These are phyloP conservation scores for Penicillium sp. DNA, from an alignment of 2,329 filamentous ascomycete species.

Conservation along the genomic window DNA sequence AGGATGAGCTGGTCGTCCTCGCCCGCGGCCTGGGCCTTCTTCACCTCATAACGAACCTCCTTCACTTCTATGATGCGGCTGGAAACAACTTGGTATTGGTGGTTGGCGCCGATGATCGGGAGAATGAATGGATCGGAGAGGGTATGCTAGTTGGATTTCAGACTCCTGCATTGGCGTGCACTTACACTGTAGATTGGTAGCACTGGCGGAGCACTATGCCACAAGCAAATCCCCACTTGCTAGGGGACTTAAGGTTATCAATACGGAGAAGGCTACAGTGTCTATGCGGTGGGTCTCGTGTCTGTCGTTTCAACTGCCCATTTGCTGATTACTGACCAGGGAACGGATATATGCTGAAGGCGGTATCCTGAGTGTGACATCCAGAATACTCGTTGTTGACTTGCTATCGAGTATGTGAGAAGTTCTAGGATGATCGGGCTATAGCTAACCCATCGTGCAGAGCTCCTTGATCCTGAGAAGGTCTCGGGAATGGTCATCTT, in stretches of 20 bases:
- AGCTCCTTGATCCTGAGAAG: conserved; percentile 70
- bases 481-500: conserved; percentile 83
- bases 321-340: conserved; percentile 40
- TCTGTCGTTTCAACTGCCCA: not conserved
- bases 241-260: conserved; percentile 82
- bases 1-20: conserved; percentile 91
- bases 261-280: conserved; percentile 89
- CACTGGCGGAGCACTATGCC: conserved; percentile 89
- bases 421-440: not conserved
- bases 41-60: conserved; percentile 87
- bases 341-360: conserved; percentile 89
- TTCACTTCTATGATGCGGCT: conserved; percentile 94
- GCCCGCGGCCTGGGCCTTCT: conserved; percentile 88
- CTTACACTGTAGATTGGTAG: conserved; percentile 33
- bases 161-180: not conserved
- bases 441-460: conserved; percentile 24
- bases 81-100: conserved; percentile 89
- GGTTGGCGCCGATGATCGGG: conserved; percentile 82
- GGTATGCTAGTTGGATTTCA: conserved; percentile 29
- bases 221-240: conserved; percentile 78
- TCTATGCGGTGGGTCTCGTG: conserved; percentile 51
- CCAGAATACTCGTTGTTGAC: conserved; percentile 90
- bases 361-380: conserved; percentile 93
- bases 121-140: conserved; percentile 97
- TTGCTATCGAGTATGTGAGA: conserved; percentile 62